Evolutionary conservation across 2,329 filamentous ascomycete species (phyloP).

Genomic region (Fusarium buxicola): DNA sequence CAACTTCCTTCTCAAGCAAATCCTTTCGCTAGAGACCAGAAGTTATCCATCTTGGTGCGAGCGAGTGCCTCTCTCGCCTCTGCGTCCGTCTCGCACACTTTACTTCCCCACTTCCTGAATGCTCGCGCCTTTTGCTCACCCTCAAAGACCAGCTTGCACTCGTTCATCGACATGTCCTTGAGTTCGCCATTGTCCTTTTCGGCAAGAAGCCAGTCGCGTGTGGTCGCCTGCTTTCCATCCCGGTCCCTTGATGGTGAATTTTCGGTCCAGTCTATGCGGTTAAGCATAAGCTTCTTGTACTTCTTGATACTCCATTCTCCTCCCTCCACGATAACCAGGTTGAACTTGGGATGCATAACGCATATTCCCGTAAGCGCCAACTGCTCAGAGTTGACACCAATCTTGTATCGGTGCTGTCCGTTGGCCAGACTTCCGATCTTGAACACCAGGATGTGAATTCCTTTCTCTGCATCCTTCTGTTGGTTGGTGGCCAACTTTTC

Average conservation of each 20-base stretch:
- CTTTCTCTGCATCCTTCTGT: slow-evolving; percentile 87
- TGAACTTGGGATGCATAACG: slow-evolving; percentile 89
- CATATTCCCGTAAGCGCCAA: slow-evolving; percentile 88
- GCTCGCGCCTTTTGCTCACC: slow-evolving; percentile 83
- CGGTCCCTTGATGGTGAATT: slow-evolving; percentile 77
- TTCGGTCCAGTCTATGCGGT: slow-evolving; percentile 95
- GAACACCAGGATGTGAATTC: slow-evolving; percentile 88
- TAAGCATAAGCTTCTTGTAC: slow-evolving; percentile 93
- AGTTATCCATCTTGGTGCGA: slow-evolving; percentile 90
- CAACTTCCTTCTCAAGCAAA: slow-evolving; percentile 31
- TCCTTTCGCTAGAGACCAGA: slow-evolving; percentile 91
- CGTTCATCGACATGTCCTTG: slow-evolving; percentile 85
- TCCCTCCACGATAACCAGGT: slow-evolving; percentile 90
- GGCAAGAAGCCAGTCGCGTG: slow-evolving; percentile 81
- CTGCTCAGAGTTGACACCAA: slow-evolving; percentile 92
- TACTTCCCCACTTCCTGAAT: slow-evolving; percentile 89
- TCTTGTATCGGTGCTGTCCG: slow-evolving; percentile 92
- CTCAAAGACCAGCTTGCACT: slow-evolving; percentile 88
- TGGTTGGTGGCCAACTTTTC: slow-evolving; percentile 88
- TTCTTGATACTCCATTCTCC: slow-evolving; percentile 84
- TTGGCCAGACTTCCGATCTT: slow-evolving; percentile 90
- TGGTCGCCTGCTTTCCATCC: slow-evolving; percentile 69
- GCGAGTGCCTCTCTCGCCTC: slow-evolving; percentile 85
- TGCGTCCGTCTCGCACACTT: slow-evolving; percentile 92
- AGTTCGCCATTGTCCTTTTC: slow-evolving; percentile 82